Base-by-base conservation (phyloP, 2,329 filamentous ascomycete species). In the Ophioceras dolichostomum region DNA sequence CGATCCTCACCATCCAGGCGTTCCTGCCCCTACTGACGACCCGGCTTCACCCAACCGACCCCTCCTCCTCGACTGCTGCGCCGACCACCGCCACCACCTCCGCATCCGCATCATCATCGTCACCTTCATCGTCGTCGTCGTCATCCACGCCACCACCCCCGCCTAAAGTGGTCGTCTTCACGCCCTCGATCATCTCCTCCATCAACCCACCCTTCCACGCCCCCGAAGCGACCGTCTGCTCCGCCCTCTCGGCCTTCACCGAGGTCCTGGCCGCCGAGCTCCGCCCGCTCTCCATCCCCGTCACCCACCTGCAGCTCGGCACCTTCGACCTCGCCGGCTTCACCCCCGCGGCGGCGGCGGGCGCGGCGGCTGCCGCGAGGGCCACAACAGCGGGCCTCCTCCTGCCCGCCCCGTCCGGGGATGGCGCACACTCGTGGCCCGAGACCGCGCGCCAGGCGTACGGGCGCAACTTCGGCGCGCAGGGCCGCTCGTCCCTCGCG, bases 251-350 rank as follows among this genome's bases (percentile, higher is more conserved):
- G 10, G 83, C 85, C 19, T 94, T 94, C 54, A 83, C 84, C 20
- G 73, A 82, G 36, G 83, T 86, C 1, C 68, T 96, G 10, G 72
- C 82, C 12, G 77, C 78, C 38, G 91, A 96, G 63, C 71, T 95
- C 29, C 68, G 72, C 4, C 77, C 84, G 4, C 68, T 91, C 26
- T 73, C 70, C 37, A 81, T 95, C 37, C 74, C 81, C 28, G 83
- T 95, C 16, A 82, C 83, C 2, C 86, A 95, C 53, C 70, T 98
- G 55, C 86, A 89, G 58, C 76, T 96, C 2, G 91, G 91, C 41
- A 88, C 85, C 17, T 86, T 98, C 54, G 89, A 96, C 58, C 78
- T 89, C 49, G 76, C 77, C 6, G 68, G 78, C 43, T 77, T 79
- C 58, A 68, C 68, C 2, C 70, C 69, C 20, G 54, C 64, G 12